These are phyloP conservation scores for Thraustochytrium striatum DNA, from an alignment of 352 stramenopile species.

Conservation along the genomic window DNA sequence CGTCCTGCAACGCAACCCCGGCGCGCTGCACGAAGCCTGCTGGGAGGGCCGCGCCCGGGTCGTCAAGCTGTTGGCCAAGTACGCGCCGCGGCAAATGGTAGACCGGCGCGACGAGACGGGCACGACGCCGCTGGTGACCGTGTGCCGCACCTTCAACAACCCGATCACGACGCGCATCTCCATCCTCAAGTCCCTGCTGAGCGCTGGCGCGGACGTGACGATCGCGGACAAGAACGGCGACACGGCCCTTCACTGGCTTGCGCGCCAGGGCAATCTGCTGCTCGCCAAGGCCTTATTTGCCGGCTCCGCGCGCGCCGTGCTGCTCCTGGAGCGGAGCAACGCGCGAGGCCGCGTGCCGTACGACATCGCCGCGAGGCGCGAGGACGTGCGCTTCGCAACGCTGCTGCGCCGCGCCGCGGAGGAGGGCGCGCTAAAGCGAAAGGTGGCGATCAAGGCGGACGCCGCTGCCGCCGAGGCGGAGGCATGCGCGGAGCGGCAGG, in stretches of 20 bases:
- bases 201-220: not conserved
- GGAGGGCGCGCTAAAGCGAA: not conserved
- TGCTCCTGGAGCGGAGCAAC: conserved; percentile 4
- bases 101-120: conserved; percentile 31
- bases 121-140: conserved; percentile 4
- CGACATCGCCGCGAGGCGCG: not conserved
- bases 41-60: not conserved
- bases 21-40: conserved; percentile 25
- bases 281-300: not conserved
- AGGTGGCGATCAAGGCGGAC: not conserved
- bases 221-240: not conserved
- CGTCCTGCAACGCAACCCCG: conserved; percentile 10
- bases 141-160: not conserved
- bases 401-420: not conserved
- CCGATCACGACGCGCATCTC: not conserved
- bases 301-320: not conserved
- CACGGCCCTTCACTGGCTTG: conserved; percentile 27
- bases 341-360: not conserved
- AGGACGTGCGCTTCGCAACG: not conserved
- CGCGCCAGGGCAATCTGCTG: not conserved
- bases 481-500: not conserved
- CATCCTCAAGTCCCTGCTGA: conserved; percentile 1
- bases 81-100: not conserved
- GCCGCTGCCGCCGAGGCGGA: not conserved
- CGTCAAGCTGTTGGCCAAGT: not conserved